phyloP scores from a whole-genome alignment of 2,329 filamentous ascomycete genomes.

The Epichloe aotearoae region DNA sequence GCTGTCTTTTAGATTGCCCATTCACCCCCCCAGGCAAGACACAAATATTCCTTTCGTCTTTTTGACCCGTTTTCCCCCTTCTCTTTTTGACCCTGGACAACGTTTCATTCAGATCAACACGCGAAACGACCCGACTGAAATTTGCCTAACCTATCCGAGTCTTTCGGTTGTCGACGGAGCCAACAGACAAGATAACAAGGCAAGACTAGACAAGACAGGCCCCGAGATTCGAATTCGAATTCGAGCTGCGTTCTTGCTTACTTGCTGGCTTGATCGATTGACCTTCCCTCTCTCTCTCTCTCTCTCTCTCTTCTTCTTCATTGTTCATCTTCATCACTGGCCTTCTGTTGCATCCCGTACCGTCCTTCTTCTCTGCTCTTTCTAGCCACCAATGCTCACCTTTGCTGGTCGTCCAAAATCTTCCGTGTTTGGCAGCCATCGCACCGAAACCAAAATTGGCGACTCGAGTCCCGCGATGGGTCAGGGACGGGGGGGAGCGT shows the following conservation, averaged over 20 bases:
- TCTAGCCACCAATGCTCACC: conserved; percentile 6
- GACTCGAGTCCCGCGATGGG: conserved; percentile 1
- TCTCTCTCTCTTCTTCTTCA: neutral
- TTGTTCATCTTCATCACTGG: neutral
- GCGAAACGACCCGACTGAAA: neutral
- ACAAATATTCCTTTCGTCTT: neutral
- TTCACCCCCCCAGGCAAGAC: neutral
- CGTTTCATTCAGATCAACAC: neutral
- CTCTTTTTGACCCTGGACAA: neutral
- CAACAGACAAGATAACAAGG: neutral
- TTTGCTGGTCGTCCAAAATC: conserved; percentile 5
- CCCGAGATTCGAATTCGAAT: neutral
- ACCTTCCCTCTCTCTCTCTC: no score
- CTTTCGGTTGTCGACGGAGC: neutral
- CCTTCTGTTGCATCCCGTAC: neutral
- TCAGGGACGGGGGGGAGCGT: conserved; percentile 5
- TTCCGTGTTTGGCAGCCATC: conserved; percentile 5
- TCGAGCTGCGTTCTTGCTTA: neutral
- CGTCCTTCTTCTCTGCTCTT: neutral
- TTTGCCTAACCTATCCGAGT: neutral
- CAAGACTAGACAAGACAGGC: neutral
- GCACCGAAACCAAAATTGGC: neutral
- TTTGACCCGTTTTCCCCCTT: no score
- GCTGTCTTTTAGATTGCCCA: conserved; percentile 5
- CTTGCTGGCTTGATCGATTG: neutral